Conservation (phyloP, 2,329 filamentous ascomycete species). For the Clarireedia hainanense region DNA sequence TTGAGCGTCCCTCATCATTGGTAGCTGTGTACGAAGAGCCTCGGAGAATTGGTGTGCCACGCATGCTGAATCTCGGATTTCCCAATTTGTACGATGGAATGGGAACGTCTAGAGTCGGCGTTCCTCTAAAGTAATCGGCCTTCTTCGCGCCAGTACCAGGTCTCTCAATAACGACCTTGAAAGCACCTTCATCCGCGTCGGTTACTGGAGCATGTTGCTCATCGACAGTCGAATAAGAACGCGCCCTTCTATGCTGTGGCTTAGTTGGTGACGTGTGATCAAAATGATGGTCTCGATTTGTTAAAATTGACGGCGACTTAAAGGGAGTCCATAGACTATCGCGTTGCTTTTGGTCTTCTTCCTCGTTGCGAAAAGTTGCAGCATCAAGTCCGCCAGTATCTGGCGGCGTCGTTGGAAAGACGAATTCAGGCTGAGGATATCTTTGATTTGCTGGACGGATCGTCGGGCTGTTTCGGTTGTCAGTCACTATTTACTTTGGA, state of each 20-base stretch:
- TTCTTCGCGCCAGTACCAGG: constrained; percentile 57
- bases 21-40: constrained; percentile 74
- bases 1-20: constrained; percentile 58
- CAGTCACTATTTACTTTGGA: constrained; percentile 14
- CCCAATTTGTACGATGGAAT: constrained; percentile 83
- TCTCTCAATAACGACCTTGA: constrained; percentile 75
- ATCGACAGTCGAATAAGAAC: constrained; percentile 71
- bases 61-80: constrained; percentile 68
- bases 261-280: constrained; percentile 9
- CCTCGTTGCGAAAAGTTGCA: constrained; percentile 28
- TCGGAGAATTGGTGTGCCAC: constrained; percentile 68
- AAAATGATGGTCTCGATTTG: constrained; percentile 30
- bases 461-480: constrained; percentile 41
- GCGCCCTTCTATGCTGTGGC: constrained; percentile 48
- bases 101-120: constrained; percentile 59
- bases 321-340: constrained; percentile 28
- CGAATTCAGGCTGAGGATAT: constrained; percentile 52
- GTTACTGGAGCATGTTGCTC: constrained; percentile 48
- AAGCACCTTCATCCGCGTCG: constrained; percentile 54
- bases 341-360: constrained; percentile 16
- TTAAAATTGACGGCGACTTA: constrained; percentile 28
- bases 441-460: constrained; percentile 54
- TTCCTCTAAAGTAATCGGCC: constrained; percentile 35
- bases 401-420: constrained; percentile 53
- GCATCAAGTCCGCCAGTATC: constrained; percentile 49